Percentiles rank a stretch among this genome's conserved stretches.
These are phyloP conservation scores for Echium plantagineum DNA, from an alignment of 257 asterid genomes.

Conservation along the genomic window DNA sequence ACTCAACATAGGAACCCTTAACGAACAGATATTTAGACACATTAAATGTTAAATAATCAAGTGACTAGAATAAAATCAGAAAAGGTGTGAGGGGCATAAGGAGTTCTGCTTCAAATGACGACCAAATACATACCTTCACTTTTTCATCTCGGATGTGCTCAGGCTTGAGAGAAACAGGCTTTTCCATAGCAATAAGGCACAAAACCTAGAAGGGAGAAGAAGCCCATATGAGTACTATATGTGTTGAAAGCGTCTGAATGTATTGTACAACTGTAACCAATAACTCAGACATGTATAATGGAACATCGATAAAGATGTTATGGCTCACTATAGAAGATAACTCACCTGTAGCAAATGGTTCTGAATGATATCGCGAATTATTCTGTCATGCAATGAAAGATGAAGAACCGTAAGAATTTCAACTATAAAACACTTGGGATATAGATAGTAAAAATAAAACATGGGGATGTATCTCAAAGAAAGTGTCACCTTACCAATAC, in stretches of 20 bases:
- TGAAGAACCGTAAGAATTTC: neutral
- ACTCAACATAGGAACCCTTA: too few relatives aligned
- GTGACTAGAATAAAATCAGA: neutral
- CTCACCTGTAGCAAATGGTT: conserved; percentile 85
- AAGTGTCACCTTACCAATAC: too few relatives aligned
- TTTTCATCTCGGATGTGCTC: conserved; percentile 91
- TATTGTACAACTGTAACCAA: neutral
- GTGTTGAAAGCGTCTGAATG: neutral
- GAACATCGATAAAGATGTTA: neutral
- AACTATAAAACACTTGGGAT: neutral
- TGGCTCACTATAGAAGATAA: conserved; percentile 5
- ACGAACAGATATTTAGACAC: too few relatives aligned
- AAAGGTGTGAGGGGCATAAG: neutral
- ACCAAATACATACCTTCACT: conserved; percentile 57
- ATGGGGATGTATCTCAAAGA: too few relatives aligned
- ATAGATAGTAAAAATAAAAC: neutral
- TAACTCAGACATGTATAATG: neutral
- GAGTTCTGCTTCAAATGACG: neutral
- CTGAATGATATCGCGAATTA: conserved; percentile 87
- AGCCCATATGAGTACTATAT: neutral
- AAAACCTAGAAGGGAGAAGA: conserved; percentile 37
- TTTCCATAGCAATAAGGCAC: conserved; percentile 95
- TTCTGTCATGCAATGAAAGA: conserved; percentile 35
- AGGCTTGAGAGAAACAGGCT: conserved; percentile 69
- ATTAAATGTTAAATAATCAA: neutral